Base-by-base conservation (phyloP, 441 rosid species). In the Macaranga tanarius region DNA sequence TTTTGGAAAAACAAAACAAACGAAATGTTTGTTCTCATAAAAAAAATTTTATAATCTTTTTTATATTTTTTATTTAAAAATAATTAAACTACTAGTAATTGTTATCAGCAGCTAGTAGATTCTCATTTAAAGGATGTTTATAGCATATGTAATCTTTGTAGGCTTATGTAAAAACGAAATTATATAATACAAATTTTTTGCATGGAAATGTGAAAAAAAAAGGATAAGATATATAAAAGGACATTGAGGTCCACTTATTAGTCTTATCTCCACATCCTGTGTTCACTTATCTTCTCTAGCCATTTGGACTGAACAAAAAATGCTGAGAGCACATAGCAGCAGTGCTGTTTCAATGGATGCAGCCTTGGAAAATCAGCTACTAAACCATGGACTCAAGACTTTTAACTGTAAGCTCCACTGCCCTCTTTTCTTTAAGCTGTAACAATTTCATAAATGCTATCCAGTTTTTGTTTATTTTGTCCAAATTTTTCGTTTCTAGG, bases 331-430 rank as follows among this genome's bases (percentile, higher is more conserved):
- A 62, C 59, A 79, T 13, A 67, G 48, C 34, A 73, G 34, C 34
- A 73, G 34, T 31, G 68, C 50, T 34, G 70, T 74, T 69, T 65
- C 84, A 73, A 79, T 80, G 87, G 84, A 79, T 72, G 63, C 61
- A 68, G 52, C 62, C 60, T 54, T 80, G 56, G 72, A 66, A 64
- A 73, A 67, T 28, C 84, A 59, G 45, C 48, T 61, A 22, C 62
- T 78, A 68, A 74, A 44, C 76, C 67, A 47, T 16, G 76, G 76
- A 70, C 19, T 72, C 67, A 75, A 55, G 60, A 73, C 65, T 67
- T 66, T 78, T 65, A 50, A 63, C 10, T 66, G 88, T 82, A 86
- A 80, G 85, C 77, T 67, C 63, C 51, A n/a, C 72, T 31, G 16
- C 10, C 16, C 19, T 13, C 6, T 31, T 0, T 26, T 13, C 28